phyloP scores from a whole-genome alignment of 2,329 filamentous ascomycete species.

The Penicillium sclerotiorum region DNA sequence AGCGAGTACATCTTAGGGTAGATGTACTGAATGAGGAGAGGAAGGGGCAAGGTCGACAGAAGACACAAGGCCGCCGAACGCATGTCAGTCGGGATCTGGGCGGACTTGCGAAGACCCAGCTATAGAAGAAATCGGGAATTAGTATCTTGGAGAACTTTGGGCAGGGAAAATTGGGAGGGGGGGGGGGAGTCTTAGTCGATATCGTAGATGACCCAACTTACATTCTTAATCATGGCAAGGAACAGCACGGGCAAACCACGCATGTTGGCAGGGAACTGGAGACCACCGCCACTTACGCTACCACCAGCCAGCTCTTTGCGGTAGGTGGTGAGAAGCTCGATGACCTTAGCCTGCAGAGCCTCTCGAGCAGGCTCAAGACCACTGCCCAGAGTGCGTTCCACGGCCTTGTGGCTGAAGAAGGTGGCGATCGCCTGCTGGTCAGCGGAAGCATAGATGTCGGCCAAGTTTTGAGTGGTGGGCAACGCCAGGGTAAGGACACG shows the following conservation, averaged over 20 bases:
- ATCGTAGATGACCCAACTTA: too few species aligned
- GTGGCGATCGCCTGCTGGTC: slow-evolving; percentile 91
- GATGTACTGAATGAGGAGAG: slow-evolving; percentile 90
- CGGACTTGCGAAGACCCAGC: slow-evolving; percentile 83
- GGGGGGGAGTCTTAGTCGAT: too few species aligned
- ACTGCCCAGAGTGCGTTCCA: slow-evolving; percentile 82
- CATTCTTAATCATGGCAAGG: slow-evolving; percentile 92
- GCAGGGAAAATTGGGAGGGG: neutral
- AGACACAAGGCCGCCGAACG: slow-evolving; percentile 89
- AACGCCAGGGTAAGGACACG: slow-evolving; percentile 90
- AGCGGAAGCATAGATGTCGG: slow-evolving; percentile 90
- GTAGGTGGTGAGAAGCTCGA: slow-evolving; percentile 92
- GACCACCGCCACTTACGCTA: slow-evolving; percentile 86
- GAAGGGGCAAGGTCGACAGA: slow-evolving; percentile 89
- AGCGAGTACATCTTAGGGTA: slow-evolving; percentile 82
- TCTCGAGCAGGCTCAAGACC: slow-evolving; percentile 90
- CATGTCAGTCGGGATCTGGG: slow-evolving; percentile 91
- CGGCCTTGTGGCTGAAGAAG: slow-evolving; percentile 97
- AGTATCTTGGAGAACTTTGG: slow-evolving; percentile 19
- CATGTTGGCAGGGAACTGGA: slow-evolving; percentile 93
- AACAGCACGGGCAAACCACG: slow-evolving; percentile 87
- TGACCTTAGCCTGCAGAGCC: slow-evolving; percentile 84
- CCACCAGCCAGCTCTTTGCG: slow-evolving; percentile 95
- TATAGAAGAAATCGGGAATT: slow-evolving; percentile 33
- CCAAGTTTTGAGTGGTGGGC: slow-evolving; percentile 86